A percentile compares a stretch with the other conserved stretches of the same genome.
Evolutionary conservation across 352 stramenopile genomes (phyloP).

Genomic region (Globisporangium takayamanum): DNA sequence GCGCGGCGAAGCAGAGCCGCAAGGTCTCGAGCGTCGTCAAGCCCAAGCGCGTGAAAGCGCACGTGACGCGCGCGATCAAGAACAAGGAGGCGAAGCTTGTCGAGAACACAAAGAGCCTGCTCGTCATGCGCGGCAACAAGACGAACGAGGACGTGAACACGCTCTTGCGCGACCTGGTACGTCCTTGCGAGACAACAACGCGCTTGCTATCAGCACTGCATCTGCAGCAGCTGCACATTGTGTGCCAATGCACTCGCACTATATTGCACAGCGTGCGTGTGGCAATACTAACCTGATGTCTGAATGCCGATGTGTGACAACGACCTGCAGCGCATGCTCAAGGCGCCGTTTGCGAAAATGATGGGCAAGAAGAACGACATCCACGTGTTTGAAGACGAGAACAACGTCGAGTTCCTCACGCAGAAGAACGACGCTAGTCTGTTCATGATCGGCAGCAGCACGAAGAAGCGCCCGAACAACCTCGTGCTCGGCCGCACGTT

Average conservation of each 20-base stretch:
- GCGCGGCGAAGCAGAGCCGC: slow-evolving; percentile 56
- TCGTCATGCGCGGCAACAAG: slow-evolving; percentile 88
- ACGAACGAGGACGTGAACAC: slow-evolving; percentile 80
- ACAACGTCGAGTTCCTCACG: slow-evolving; percentile 90
- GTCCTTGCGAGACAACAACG: slow-evolving; percentile 1
- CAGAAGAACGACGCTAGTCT: slow-evolving; percentile 97
- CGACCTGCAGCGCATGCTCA: slow-evolving; percentile 66
- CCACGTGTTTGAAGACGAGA: slow-evolving; percentile 92
- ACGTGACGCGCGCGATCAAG: slow-evolving; percentile 80
- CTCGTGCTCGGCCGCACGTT: slow-evolving; percentile 96
- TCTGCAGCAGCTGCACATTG: neutral
- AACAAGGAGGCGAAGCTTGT: slow-evolving; percentile 88
- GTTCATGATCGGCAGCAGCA: slow-evolving; percentile 95
- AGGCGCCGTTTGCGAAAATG: slow-evolving; percentile 83
- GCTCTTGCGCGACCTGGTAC: slow-evolving; percentile 74
- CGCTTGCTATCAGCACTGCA: neutral
- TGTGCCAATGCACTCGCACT: neutral
- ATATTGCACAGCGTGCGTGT: neutral
- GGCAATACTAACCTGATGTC: neutral
- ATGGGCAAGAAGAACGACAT: slow-evolving; percentile 93
- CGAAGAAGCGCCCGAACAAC: slow-evolving; percentile 99
- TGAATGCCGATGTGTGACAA: neutral
- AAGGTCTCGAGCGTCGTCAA: slow-evolving; percentile 66
- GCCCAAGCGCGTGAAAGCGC: slow-evolving; percentile 76
- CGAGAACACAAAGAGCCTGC: slow-evolving; percentile 88